A percentile compares a stretch with the other conserved stretches of the same genome.
Conservation (phyloP, 768 basidiomycete genomes). For the Lactarius akahatsu region DNA sequence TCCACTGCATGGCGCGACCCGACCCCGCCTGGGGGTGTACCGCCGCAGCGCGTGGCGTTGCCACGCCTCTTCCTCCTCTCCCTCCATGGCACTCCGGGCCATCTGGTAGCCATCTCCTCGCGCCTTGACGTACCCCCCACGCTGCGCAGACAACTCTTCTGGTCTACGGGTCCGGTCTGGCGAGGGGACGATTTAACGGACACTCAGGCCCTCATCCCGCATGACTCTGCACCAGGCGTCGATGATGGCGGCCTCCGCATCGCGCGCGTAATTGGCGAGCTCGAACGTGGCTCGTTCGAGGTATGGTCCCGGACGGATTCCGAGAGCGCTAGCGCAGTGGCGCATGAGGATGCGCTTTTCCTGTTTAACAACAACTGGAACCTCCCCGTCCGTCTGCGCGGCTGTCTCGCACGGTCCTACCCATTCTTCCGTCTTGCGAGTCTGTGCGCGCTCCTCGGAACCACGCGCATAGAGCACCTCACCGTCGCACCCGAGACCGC, state of each 20-base stretch:
- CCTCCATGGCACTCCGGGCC: constrained; percentile 13
- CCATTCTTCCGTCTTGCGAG: constrained; percentile 12
- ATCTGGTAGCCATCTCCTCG: constrained; percentile 7
- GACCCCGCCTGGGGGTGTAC: background rate
- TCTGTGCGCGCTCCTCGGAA: background rate
- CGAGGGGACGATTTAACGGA: background rate
- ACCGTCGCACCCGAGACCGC: background rate
- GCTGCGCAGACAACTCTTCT: constrained; percentile 15
- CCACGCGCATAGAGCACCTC: background rate
- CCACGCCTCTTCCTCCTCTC: constrained; percentile 8
- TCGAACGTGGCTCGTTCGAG: constrained; percentile 5
- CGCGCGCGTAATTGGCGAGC: constrained; percentile 3
- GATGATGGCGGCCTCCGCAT: constrained; percentile 3
- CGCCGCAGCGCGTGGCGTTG: background rate
- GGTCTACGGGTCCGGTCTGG: too few relatives aligned
- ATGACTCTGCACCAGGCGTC: background rate
- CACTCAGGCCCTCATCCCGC: constrained; percentile 14
- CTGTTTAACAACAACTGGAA: constrained; percentile 12
- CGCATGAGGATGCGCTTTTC: constrained; percentile 10
- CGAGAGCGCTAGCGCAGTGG: background rate
- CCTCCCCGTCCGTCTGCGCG: too few relatives aligned
- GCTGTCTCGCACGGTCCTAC: background rate
- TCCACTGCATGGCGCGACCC: background rate
- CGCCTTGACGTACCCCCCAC: constrained; percentile 7
- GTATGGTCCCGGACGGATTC: constrained; percentile 2